These are phyloP conservation scores for Rhodosporidiobolus odoratus DNA, from an alignment of 768 basidiomycete genomes.

Conservation along the genomic window DNA sequence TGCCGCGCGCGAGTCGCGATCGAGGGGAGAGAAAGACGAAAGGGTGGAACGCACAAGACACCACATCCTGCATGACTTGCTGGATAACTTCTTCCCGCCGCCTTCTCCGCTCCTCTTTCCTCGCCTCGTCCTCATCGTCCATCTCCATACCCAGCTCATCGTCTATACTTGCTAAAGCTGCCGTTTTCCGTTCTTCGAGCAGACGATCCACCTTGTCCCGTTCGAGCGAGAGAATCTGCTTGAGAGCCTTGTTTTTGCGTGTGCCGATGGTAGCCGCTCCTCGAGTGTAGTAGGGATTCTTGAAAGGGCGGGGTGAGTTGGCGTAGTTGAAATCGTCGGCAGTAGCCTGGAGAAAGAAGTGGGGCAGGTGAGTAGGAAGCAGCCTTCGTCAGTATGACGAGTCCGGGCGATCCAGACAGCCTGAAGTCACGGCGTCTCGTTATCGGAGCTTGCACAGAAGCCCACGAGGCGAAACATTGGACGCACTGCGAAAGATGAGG, in stretches of 20 bases:
- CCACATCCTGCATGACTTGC: not conserved
- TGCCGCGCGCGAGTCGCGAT: not conserved
- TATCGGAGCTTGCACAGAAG: too few species aligned
- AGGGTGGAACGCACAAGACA: not conserved
- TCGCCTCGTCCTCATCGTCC: not conserved
- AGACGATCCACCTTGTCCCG: conserved; percentile 27
- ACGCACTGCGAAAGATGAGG: too few species aligned
- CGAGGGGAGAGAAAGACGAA: not conserved
- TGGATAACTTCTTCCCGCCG: not conserved
- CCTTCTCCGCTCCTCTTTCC: not conserved
- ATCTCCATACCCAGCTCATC: not conserved
- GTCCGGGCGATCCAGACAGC: too few species aligned
- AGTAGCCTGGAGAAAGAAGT: not conserved
- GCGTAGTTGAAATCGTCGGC: conserved; percentile 32
- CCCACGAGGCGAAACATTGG: too few species aligned
- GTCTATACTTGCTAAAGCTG: not conserved
- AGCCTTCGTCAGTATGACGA: too few species aligned
- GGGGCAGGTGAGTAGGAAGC: not conserved
- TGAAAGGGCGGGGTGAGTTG: conserved; percentile 34
- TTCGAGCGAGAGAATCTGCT: conserved; percentile 38
- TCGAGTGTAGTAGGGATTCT: conserved; percentile 28
- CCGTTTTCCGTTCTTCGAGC: conserved; percentile 8
- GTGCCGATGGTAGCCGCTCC: not conserved
- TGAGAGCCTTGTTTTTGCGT: conserved; percentile 35
- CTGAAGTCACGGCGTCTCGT: too few species aligned